Base-by-base conservation (phyloP, 106 monocot genomes). In the Dioscorea alata region DNA sequence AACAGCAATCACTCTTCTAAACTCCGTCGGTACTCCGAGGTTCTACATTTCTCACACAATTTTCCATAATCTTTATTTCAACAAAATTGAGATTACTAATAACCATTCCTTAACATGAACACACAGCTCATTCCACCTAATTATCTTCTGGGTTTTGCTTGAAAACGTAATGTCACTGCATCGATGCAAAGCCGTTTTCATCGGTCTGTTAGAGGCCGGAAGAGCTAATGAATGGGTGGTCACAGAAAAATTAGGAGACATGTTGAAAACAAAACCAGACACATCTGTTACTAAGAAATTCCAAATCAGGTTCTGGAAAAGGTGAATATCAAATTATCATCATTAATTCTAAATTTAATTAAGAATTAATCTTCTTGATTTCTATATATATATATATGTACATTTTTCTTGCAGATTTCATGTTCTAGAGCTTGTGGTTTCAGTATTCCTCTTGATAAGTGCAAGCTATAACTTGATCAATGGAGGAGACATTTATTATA, bases 141-240 rank as follows among this genome's bases (percentile, higher is more conserved):
- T 85, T 35, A 15, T 78, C 17, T 81, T 85, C 53, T 85, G 85
- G 85, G 59, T 85, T 33, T 63, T 75, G 6, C 78, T 81, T 59
- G 84, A 85, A 77, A 85, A 85, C 50, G 84, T 81, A 53, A 81
- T 85, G 80, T 54, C 84, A 16, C 34, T 85, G 74, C 85, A 85
- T 56, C 64, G 81, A 33, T 28, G 63, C 2, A 85, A 78, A 48
- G 81, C 81, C 0, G 74, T 64, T 0, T 50, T 78, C 4, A 85
- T 72, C 9, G 85, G 85, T 48, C 23, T 85, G 32, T 54, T 85
- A 0, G 81, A 81, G 34, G 64, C 81, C 14, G 78, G 71, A 50
- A 85, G 85, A 32, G 79, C 52, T 13, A 84, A 84, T 56, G 84
- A 84, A 63, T 84, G 84, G 84, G 53, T 80, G 21, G 80, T 85